Evolutionary conservation across 2,329 filamentous ascomycete genomes (phyloP), one percentile per base, ranked within the genome.

Genomic region (Chaetomiaceae sp.): DNA sequence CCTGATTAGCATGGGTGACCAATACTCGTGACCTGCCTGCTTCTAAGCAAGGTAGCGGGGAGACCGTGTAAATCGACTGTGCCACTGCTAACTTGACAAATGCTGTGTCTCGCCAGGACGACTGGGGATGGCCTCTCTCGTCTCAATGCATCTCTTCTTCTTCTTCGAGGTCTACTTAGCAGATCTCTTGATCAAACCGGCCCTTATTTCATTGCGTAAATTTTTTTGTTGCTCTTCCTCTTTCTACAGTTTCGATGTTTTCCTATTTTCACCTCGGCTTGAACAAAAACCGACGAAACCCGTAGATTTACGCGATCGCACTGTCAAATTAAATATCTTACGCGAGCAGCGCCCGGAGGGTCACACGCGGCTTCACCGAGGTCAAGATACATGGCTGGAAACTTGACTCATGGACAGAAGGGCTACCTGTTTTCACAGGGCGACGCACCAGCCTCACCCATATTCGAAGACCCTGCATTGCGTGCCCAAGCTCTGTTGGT

Each of bases 11-110:
- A 43, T 20, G 42, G 49, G 27, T 32, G 41, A 43, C 41, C 50
- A 27, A 33, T 29, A 36, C 54, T 51, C 43, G 54, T 56, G 54
- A 56, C 47, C 44, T 44, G 34, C 30, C 44, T 38, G 48, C 51
- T 41, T 51, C 45, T 54, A 32, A 20, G 29, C 38, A 54, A 41
- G 43, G 55, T 45, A 54, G 50, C 30, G 14, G 34, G 27, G 32
- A 16, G 32, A 47, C 9, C n/a, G 3, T 16, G 1, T 18, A 18
- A 30, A 20, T 20, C 13, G 9, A 42, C 9, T 30, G 40, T 18
- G 25, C 23, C 18, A 8, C 13, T 34, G 13, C n/a, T 8, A 37
- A 38, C 36, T 11, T 13, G 3, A 20, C 20, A n/a, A n/a, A n/a
- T n/a, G n/a, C n/a, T n/a, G n/a, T n/a, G n/a, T n/a, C n/a, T n/a